Evolutionary conservation across 108 stramenopile genomes (phyloP), one percentile per base, ranked within the genome.

Genomic region (Fragilariopsis cylindrus): DNA sequence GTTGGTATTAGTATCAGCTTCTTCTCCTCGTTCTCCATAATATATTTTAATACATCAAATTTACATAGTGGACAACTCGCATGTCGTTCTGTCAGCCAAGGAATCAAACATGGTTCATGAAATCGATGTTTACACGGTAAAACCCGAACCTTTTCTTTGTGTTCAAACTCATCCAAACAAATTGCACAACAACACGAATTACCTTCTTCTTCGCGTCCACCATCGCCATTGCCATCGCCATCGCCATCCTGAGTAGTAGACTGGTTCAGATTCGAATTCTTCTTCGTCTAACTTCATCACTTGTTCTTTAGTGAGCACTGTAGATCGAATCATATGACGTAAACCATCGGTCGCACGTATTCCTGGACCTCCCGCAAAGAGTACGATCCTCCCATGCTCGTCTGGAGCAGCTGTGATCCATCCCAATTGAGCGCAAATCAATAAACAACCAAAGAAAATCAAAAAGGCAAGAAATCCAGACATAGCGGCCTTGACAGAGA

Each of bases 141-240:
- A n/a, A 89, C 76, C 50, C 88, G 72, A 3, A 75, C 56, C 39
- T 72, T 78, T 42, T 93, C 92, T 6, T 82, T 85, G 15, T 84
- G 63, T 72, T 92, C 87, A 75, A 92, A 96, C 56, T 95, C 96
- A 45, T 94, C 95, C 13, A 98, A 65, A 65, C 97, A 97, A 56
- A 97, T 91, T 30, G 93, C 86, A 84, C 97, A 97, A 53, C 57
- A 57, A 30, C 60, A 70, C 18, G 44, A 57, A 48, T 50, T 50
- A 11, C 42, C 70, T 5, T 57, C 55, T 12, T 70, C 43, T 16
- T 57, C 70, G 11, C 19, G 9, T 21, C 19, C 60, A n/a, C 60
- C 60, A 18, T 60, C 60, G 2, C 30, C 30, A 49, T 21, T 9
- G 1, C 42, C 42, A 3, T 9, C 4, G 3, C 39, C 42, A 3